Percentiles rank a stretch among this genome's conserved stretches.
Conservation (phyloP, 164 flowering plant species). For the Berberis thunbergii region DNA sequence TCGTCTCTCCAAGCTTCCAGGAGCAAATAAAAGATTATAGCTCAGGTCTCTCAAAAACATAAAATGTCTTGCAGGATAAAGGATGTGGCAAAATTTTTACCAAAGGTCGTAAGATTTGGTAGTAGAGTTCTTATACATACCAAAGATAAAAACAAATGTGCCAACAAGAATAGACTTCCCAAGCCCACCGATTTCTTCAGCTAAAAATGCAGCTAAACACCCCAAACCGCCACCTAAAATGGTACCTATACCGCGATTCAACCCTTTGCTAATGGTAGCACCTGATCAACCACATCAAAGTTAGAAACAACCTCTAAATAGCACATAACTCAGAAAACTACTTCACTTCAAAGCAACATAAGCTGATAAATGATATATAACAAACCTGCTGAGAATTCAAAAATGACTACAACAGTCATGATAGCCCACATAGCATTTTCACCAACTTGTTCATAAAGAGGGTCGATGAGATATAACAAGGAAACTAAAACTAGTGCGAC, state of each 20-base stretch:
- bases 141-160: slow-evolving; percentile 44
- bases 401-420: slow-evolving; percentile 84
- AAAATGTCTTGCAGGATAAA: background rate
- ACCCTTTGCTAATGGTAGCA: slow-evolving; percentile 69
- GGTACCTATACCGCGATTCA: slow-evolving; percentile 74
- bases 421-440: slow-evolving; percentile 93
- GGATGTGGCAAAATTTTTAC: background rate
- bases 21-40: background rate
- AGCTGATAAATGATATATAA: background rate
- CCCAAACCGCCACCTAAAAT: slow-evolving; percentile 66
- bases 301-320: background rate
- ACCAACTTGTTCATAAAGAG: slow-evolving; percentile 55
- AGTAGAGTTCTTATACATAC: slow-evolving; percentile 20
- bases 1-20: no score
- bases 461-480: slow-evolving; percentile 51
- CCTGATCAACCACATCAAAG: slow-evolving; percentile 27
- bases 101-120: background rate
- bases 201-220: slow-evolving; percentile 43
- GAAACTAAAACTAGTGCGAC: slow-evolving; percentile 65
- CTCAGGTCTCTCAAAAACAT: background rate
- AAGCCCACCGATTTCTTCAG: slow-evolving; percentile 34
- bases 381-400: slow-evolving; percentile 73
- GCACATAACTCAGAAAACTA: background rate
- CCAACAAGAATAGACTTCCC: slow-evolving; percentile 33
- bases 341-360: background rate